Base-by-base conservation (phyloP, 257 asterid species). In the Rauvolfia tetraphylla region DNA sequence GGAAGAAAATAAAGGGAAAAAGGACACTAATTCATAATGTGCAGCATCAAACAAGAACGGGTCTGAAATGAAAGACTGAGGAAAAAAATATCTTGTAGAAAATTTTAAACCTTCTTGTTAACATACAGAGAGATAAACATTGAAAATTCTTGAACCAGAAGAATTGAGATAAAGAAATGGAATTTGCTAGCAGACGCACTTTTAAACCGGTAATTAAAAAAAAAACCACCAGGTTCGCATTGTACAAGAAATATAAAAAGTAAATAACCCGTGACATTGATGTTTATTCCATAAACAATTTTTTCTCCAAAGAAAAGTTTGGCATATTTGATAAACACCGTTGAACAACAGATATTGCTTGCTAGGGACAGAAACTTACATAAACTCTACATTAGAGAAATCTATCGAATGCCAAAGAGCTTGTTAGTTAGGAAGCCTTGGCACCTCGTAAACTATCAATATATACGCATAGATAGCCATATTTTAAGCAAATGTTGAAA, bases 11-110 rank as follows among this genome's bases (percentile, higher is more conserved):
- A 29, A n/a, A 14, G n/a, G 67, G 0, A 59, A 59, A 20, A 27
- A 59, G 18, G 39, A n/a, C 38, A 29, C 23, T 7, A 14, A 13
- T 61, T 31, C 23, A 11, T 44, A 22, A 51, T 51, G 44, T 18
- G 15, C 63, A 72, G 13, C 62, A 72, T 54, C 33, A 78, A 72
- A 65, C 20, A 13, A 79, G 20, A 74, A 25, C 44, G 7, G 65
- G 36, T n/a, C 23, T 38, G 18, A 63, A 63, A 61, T 61, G 9
- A 62, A 15, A 62, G 42, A 5, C 1, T 8, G 27, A 59, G 27
- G 27, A 44, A 44, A 0, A 44, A 4, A 44, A 44, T 44, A n/a
- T n/a, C n/a, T n/a, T 44, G 1, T 7, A 44, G 8, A 7, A 3
- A 10, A 7, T 7, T 7, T 44, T 44, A 2, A 12, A 44, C 49